Percentiles rank a stretch among this genome's conserved stretches.
Conservation (phyloP, 2,329 filamentous ascomycete species). For the Penicillium sp. region DNA sequence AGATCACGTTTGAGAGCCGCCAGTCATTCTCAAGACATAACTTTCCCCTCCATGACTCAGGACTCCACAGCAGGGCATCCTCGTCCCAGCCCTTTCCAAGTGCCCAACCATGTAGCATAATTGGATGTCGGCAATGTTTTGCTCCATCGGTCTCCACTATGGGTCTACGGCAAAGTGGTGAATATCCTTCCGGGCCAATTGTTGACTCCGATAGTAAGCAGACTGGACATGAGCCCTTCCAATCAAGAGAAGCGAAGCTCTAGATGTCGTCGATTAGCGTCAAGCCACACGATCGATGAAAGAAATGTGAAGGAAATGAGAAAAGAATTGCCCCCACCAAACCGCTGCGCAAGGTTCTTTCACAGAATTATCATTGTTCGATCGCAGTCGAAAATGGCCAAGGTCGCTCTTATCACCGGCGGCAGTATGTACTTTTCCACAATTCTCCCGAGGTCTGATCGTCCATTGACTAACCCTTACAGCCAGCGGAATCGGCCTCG, state of each 20-base stretch:
- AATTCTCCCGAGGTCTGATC: not conserved
- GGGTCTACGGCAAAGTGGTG: not conserved
- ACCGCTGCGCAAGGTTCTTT: not conserved
- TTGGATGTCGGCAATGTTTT: not conserved
- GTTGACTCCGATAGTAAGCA: not conserved
- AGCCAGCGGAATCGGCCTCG: slow-evolving; percentile 39
- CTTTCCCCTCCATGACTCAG: not conserved
- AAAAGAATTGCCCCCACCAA: not conserved
- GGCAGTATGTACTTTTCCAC: slow-evolving; percentile 2
- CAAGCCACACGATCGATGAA: not conserved
- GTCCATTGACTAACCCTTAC: not conserved
- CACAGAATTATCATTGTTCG: not conserved
- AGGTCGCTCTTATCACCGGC: slow-evolving; percentile 10
- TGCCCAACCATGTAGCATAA: not conserved
- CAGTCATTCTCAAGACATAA: not conserved
- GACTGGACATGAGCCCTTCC: not conserved
- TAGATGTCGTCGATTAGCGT: not conserved
- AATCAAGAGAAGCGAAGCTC: not conserved
- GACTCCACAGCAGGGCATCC: too few species aligned
- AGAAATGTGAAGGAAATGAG: too few species aligned
- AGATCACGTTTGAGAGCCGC: not conserved
- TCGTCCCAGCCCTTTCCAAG: not conserved
- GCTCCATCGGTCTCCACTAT: not conserved
- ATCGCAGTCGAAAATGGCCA: not conserved
- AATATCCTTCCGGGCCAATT: not conserved